Base-by-base conservation (phyloP, 225 moss, liverwort and hornwort genomes). In the Sphagnum tenellum region DNA sequence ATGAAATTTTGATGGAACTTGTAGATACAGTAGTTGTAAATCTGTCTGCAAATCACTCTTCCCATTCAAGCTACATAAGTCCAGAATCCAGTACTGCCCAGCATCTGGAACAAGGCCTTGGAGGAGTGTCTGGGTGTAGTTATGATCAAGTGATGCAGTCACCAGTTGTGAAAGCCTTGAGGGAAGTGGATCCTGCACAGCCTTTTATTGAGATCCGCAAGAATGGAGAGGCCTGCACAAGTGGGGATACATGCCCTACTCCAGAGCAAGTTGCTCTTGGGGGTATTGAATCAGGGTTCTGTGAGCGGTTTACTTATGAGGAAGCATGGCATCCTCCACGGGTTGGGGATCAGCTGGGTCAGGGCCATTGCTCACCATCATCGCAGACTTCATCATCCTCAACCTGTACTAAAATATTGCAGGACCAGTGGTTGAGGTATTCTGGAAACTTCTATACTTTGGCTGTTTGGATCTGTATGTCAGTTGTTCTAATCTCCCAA, bases 151-250 rank as follows among this genome's bases (percentile, higher is more conserved):
- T 68, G 48, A 54, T 81, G 65, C 69, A 68, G 48, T 69, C 74
- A 59, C 68, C 59, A 45, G 64, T 67, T 69, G 81, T 71, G 46
- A 74, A 81, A 59, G 71, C 74, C 50, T 66, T 77, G 55, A 71
- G 77, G 66, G 81, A 81, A 58, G 68, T 74, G 59, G 74, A 72
- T 46, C 73, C 74, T 46, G 71, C 81, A 44, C 69, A 74, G 47
- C 76, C 77, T 56, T 81, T 81, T 69, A 77, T 81, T 44, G 81
- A 81, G 63, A 76, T 80, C 6, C 80, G 70, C 56, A 80, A 80
- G 49, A 74, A 74, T 61, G 74, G 77, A 45, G 77, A 81, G 66
- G 77, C 81, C 59, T 77, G 81, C 76, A 81, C 77, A 56, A 77
- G 69, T 69, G 81, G 64, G 50, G 77, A 77, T 55, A 71, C 81